Evolutionary conservation across 352 stramenopile genomes (phyloP).

Genomic region (Pythium guiyangense): DNA sequence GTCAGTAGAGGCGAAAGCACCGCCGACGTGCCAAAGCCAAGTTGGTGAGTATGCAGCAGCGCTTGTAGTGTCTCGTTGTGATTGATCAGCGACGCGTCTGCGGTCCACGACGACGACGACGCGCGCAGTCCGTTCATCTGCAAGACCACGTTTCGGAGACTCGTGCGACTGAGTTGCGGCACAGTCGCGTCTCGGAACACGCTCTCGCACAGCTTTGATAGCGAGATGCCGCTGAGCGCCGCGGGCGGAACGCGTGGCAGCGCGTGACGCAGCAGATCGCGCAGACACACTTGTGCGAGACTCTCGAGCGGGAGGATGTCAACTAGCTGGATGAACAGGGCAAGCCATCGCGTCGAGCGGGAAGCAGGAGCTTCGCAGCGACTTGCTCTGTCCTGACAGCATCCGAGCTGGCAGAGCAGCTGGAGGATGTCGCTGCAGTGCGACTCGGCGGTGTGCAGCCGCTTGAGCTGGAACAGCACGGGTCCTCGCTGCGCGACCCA

Average conservation of each 20-base stretch:
- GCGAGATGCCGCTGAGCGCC: slow-evolving; percentile 3
- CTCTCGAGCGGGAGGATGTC: slow-evolving; percentile 10
- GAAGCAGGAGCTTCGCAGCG: neutral
- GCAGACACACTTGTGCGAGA: slow-evolving; percentile 24
- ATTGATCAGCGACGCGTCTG: slow-evolving; percentile 7
- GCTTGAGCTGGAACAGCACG: slow-evolving; percentile 38
- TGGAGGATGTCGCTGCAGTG: slow-evolving; percentile 28
- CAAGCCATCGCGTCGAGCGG: slow-evolving; percentile 25
- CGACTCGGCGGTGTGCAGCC: slow-evolving; percentile 18
- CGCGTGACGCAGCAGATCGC: slow-evolving; percentile 24
- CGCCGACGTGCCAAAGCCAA: neutral
- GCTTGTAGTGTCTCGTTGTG: slow-evolving; percentile 22
- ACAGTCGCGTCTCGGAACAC: neutral
- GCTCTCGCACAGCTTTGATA: slow-evolving; percentile 2
- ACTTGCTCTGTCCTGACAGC: neutral
- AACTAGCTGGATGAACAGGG: slow-evolving; percentile 20
- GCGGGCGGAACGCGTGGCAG: slow-evolving; percentile 12
- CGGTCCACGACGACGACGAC: neutral
- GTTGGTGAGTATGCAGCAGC: slow-evolving; percentile 9
- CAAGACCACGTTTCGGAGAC: neutral
- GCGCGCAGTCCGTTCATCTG: neutral
- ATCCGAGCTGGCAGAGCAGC: slow-evolving; percentile 27
- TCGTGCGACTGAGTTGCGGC: neutral
- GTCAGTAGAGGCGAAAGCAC: neutral
- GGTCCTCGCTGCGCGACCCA: slow-evolving; percentile 21